Conservation (phyloP, 257 asterid species). For the Plantago ovata region DNA sequence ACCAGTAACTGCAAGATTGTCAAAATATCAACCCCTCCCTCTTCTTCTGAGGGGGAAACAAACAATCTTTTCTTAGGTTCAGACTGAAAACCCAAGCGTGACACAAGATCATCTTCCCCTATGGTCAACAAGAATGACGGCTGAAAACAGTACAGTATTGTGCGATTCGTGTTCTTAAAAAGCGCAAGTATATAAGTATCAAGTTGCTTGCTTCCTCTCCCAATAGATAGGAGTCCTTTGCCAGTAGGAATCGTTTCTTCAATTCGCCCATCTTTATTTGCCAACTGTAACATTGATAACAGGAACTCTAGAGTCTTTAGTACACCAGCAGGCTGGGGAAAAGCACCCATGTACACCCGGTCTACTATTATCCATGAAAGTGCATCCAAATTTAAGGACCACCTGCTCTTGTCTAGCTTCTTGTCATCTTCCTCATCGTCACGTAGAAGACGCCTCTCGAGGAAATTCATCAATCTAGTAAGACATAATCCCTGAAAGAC, state of each 20-base stretch:
- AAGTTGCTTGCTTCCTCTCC: conserved; percentile 93
- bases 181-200: conserved; percentile 74
- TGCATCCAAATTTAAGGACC: conserved; percentile 89
- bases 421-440: conserved; percentile 94
- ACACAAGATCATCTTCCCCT: conserved; percentile 88
- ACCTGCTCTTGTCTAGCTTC: conserved; percentile 76
- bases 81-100: conserved; percentile 66
- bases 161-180: conserved; percentile 74
- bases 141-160: conserved; percentile 82
- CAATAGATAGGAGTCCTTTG: conserved; percentile 84
- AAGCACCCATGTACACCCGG: conserved; percentile 95
- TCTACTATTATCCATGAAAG: conserved; percentile 90
- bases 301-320: conserved; percentile 86
- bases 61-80: conserved; percentile 58
- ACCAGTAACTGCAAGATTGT: conserved; percentile 79
- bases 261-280: conserved; percentile 95
- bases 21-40: conserved; percentile 63
- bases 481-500: conserved; percentile 95
- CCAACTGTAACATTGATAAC: conserved; percentile 94
- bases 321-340: conserved; percentile 85
- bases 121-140: conserved; percentile 83
- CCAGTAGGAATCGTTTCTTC: conserved; percentile 82
- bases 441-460: conserved; percentile 89
- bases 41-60: conserved; percentile 44
- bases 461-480: conserved; percentile 86